These are phyloP conservation scores for Brassica carinata DNA, from an alignment of 345 rosid species.

Conservation along the genomic window DNA sequence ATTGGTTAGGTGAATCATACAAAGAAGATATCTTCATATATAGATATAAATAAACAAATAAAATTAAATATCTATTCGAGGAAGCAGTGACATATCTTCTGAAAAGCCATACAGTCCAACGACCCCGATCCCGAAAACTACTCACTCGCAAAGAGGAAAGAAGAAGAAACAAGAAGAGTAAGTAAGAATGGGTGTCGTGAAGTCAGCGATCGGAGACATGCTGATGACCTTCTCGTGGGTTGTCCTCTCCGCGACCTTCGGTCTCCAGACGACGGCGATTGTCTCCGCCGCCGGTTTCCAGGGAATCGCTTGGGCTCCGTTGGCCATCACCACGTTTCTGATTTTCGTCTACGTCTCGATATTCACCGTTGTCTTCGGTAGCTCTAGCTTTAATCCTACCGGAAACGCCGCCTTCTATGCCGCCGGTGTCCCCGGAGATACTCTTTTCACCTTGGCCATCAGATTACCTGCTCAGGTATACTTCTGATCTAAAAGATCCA, in stretches of 20 bases:
- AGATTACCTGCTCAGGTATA: slow-evolving; percentile 88
- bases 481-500: slow-evolving; percentile 14
- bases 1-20: slow-evolving; percentile 35
- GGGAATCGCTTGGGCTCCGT: slow-evolving; percentile 52
- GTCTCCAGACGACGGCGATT: slow-evolving; percentile 55
- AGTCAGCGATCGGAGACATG: slow-evolving; percentile 70
- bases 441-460: slow-evolving; percentile 83
- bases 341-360: slow-evolving; percentile 69
- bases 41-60: not conserved
- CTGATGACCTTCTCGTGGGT: slow-evolving; percentile 80
- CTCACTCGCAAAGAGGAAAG: not conserved
- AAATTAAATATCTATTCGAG: slow-evolving; percentile 3
- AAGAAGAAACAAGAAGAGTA: slow-evolving; percentile 18
- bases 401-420: slow-evolving; percentile 81
- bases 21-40: slow-evolving; percentile 32
- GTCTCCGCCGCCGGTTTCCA: slow-evolving; percentile 53
- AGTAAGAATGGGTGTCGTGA: slow-evolving; percentile 56
- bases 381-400: slow-evolving; percentile 92
- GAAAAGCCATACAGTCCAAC: slow-evolving; percentile 2
- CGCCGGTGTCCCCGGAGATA: slow-evolving; percentile 77
- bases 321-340: slow-evolving; percentile 55
- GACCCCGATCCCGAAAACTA: slow-evolving; percentile 25
- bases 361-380: slow-evolving; percentile 70
- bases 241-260: slow-evolving; percentile 63
- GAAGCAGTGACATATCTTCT: slow-evolving; percentile 17